Conservation (phyloP, 1,284 basidiomycete genomes). For the Cutaneotrichosporon sp. region DNA sequence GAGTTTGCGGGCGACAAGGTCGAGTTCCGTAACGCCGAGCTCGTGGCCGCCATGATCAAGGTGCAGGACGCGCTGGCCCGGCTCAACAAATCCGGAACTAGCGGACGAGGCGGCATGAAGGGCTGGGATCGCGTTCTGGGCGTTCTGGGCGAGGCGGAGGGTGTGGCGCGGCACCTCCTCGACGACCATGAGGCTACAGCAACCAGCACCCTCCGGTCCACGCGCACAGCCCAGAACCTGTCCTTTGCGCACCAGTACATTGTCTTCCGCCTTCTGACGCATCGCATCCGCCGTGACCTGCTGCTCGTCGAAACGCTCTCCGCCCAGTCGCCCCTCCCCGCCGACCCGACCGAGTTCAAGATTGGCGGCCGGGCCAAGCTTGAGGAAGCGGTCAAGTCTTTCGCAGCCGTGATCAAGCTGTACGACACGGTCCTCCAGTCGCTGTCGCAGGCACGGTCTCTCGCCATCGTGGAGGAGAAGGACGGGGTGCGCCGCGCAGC, state of each 20-base stretch:
- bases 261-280: conserved; percentile 74
- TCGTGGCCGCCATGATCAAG: conserved; percentile 78
- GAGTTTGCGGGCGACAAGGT: conserved; percentile 78
- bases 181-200: conserved; percentile 62
- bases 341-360: conserved; percentile 35
- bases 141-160: conserved; percentile 81
- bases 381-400: conserved; percentile 57
- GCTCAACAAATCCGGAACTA: conserved; percentile 48
- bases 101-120: conserved; percentile 37
- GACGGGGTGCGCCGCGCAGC: conserved; percentile 70
- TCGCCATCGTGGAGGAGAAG: conserved; percentile 81
- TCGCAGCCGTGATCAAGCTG: conserved; percentile 76
- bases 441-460: conserved; percentile 69
- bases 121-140: conserved; percentile 77
- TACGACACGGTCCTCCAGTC: conserved; percentile 79
- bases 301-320: conserved; percentile 66
- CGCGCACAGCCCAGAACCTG: conserved; percentile 48
- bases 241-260: conserved; percentile 80
- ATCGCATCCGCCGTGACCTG: conserved; percentile 80
- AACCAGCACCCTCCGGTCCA: conserved; percentile 33
- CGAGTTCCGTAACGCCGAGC: conserved; percentile 81
- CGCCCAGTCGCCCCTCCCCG: conserved; percentile 42
- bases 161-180: conserved; percentile 67
- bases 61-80: conserved; percentile 71
- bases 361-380: conserved; percentile 46